Evolutionary conservation across 129 eudicot genomes (phyloP).

Genomic region (Arctium minus): DNA sequence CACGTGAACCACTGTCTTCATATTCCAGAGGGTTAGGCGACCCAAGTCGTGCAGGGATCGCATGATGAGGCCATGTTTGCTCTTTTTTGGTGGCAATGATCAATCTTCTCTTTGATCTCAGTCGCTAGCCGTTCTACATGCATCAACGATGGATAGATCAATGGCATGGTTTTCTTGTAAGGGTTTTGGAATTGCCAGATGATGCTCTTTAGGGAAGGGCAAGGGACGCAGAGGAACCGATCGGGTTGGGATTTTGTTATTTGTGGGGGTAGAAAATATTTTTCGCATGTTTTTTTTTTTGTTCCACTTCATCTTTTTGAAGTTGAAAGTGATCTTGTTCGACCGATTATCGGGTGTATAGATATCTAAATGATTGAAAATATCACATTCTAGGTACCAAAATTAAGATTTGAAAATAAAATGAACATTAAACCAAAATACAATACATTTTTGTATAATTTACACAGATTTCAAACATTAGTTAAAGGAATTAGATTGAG

Average conservation of each 20-base stretch:
- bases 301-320: neutral
- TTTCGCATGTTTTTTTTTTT: neutral
- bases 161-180: neutral
- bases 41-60: neutral
- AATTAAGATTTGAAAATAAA: neutral
- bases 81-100: no score
- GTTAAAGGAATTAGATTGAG: no score
- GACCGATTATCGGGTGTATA: neutral
- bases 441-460: no score
- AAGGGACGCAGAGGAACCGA: neutral
- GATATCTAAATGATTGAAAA: neutral
- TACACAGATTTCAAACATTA: no score
- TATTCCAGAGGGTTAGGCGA: neutral
- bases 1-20: neutral
- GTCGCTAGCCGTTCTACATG: neutral
- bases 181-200: neutral
- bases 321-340: neutral
- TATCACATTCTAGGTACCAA: neutral
- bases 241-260: neutral
- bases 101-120: neutral
- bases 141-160: no score
- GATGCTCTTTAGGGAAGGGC: neutral
- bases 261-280: neutral
- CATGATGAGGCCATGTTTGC: no score
- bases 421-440: no score